These are phyloP conservation scores for Boletus rubescentipes DNA, from an alignment of 768 basidiomycete genomes.

Conservation along the genomic window DNA sequence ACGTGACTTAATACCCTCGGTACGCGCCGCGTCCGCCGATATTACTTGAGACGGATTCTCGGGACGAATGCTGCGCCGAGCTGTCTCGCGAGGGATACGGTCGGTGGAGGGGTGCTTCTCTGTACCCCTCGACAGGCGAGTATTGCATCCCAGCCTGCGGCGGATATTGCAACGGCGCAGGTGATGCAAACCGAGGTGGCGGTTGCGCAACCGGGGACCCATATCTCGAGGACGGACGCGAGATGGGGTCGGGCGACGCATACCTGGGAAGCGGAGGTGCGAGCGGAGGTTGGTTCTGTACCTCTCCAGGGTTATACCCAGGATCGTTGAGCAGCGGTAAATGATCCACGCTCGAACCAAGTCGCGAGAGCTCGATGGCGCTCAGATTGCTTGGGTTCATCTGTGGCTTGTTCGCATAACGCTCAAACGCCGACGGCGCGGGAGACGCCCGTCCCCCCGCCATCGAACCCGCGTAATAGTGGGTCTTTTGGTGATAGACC, in stretches of 20 bases:
- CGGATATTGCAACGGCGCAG: constrained; percentile 44
- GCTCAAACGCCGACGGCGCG: constrained; percentile 50
- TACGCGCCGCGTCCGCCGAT: constrained; percentile 33
- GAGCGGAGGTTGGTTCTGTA: constrained; percentile 8
- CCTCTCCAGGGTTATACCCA: constrained; percentile 16
- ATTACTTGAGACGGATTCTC: constrained; percentile 23
- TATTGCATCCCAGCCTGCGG: constrained; percentile 27
- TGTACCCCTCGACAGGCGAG: constrained; percentile 37
- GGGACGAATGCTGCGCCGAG: constrained; percentile 9
- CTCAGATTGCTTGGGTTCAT: constrained; percentile 27
- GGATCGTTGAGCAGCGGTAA: constrained; percentile 55
- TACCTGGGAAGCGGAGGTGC: constrained; percentile 31
- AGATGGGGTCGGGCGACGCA: constrained; percentile 18
- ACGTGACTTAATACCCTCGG: constrained; percentile 17
- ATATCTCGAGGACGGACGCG: constrained; percentile 27
- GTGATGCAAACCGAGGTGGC: constrained; percentile 30
- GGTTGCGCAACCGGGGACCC: constrained; percentile 32
- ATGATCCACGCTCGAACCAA: constrained; percentile 52
- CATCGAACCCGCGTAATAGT: constrained; percentile 37
- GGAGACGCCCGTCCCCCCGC: constrained; percentile 38
- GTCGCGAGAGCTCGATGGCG: constrained; percentile 54
- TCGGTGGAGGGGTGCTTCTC: constrained; percentile 66
- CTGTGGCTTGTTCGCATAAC: constrained; percentile 55
- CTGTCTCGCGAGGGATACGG: constrained; percentile 37
- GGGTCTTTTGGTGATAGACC: constrained; percentile 41